A percentile compares a stretch with the other conserved stretches of the same genome.
Conservation (phyloP, 1,284 basidiomycete genomes). For the Tremellales sp. region DNA sequence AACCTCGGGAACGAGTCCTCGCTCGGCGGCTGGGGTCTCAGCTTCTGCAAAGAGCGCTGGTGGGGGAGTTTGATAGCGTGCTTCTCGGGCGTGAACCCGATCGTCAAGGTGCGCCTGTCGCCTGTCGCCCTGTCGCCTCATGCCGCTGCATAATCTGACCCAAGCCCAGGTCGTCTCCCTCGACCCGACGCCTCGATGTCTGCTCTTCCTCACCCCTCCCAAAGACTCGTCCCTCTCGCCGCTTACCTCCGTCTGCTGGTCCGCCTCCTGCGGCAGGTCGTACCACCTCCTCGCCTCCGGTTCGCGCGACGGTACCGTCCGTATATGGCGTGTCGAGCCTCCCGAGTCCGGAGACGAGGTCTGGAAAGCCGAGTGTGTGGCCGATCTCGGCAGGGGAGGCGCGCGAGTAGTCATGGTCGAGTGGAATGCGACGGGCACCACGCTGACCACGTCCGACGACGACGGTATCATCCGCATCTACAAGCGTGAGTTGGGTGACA, state of each 20-base stretch:
- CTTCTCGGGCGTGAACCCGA: constrained; percentile 64
- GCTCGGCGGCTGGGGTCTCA: constrained; percentile 84
- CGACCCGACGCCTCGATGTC: constrained; percentile 44
- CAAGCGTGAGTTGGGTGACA: constrained; percentile 56
- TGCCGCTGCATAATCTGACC: neutral
- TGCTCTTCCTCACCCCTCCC: constrained; percentile 41
- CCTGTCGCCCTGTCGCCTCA: neutral
- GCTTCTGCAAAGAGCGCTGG: constrained; percentile 90
- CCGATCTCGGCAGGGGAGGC: constrained; percentile 73
- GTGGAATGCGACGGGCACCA: constrained; percentile 61
- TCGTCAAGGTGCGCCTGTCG: constrained; percentile 63
- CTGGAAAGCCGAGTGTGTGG: constrained; percentile 72
- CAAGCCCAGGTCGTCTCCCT: constrained; percentile 50
- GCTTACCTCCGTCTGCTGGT: constrained; percentile 80
- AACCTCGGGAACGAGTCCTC: no score
- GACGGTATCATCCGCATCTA: constrained; percentile 83
- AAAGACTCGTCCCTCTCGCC: constrained; percentile 40
- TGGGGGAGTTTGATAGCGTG: constrained; percentile 85
- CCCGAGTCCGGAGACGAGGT: constrained; percentile 36
- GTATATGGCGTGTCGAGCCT: constrained; percentile 74
- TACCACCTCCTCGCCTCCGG: constrained; percentile 90
- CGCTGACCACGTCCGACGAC: constrained; percentile 81
- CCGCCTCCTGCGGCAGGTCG: constrained; percentile 81
- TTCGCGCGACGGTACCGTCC: constrained; percentile 73
- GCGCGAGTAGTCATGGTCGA: constrained; percentile 11